Conservation (phyloP, 108 stramenopile genomes). For the Cyclotella cryptica region DNA sequence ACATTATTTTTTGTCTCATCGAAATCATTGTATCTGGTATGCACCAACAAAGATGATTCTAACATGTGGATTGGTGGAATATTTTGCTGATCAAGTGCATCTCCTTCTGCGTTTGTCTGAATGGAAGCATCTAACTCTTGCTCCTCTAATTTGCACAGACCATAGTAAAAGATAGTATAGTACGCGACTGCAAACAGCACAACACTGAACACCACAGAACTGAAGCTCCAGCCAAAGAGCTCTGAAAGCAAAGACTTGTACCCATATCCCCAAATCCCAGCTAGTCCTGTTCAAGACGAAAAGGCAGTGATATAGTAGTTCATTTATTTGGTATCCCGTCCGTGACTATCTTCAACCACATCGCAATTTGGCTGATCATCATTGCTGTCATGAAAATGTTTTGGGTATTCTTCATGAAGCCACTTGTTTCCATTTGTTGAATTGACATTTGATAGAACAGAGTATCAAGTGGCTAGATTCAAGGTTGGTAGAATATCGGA, state of each 20-base stretch:
- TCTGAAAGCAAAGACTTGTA: conserved; percentile 57
- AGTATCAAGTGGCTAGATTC: background rate
- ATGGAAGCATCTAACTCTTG: background rate
- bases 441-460: background rate
- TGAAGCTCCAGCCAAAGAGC: conserved; percentile 33
- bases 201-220: conserved; percentile 38
- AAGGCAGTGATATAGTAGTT: conserved; percentile 66
- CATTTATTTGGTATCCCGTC: conserved; percentile 4
- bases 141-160: conserved; percentile 21
- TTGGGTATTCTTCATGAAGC: conserved; percentile 6
- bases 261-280: conserved; percentile 78
- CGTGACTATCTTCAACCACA: background rate
- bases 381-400: too few species aligned
- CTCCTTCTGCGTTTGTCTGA: background rate
- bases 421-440: background rate
- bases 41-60: conserved; percentile 4
- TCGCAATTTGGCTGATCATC: too few species aligned
- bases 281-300: conserved; percentile 84
- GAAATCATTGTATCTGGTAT: background rate
- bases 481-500: conserved; percentile 14
- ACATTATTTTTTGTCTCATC: conserved; percentile 5
- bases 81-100: background rate
- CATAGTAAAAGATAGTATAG: conserved; percentile 24
- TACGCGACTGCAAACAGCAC: conserved; percentile 25
- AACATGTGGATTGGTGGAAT: background rate